Evolutionary conservation across 1,284 basidiomycete species (phyloP).

Genomic region (Blastosporella zonata): DNA sequence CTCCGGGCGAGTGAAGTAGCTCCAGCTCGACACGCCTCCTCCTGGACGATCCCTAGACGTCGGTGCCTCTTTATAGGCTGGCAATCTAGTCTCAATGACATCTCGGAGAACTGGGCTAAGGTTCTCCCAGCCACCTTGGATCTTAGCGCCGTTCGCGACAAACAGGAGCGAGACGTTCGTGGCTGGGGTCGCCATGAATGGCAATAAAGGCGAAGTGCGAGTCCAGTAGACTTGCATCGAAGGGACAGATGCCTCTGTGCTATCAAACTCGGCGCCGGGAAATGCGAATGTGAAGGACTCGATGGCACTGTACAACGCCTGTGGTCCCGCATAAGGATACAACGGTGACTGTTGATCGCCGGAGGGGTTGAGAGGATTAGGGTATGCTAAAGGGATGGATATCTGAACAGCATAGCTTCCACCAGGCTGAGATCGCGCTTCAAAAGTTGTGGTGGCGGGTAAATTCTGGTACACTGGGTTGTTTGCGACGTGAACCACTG

Average conservation of each 20-base stretch:
- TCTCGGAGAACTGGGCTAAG: conserved; percentile 13
- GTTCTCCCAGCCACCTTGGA: conserved; percentile 16
- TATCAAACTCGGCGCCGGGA: conserved; percentile 13
- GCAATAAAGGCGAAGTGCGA: conserved; percentile 20
- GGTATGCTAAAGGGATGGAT: conserved; percentile 20
- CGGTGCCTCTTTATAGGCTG: conserved; percentile 22
- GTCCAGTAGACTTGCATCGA: conserved; percentile 22
- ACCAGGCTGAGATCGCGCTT: conserved; percentile 15
- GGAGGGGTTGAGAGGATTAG: conserved; percentile 21
- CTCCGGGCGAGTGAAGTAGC: conserved; percentile 20
- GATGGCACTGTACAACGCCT: conserved; percentile 18
- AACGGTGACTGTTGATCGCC: conserved; percentile 13
- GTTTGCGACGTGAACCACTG: conserved; percentile 22
- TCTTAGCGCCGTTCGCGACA: conserved; percentile 20
- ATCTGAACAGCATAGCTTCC: conserved; percentile 17
- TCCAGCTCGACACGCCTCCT: conserved; percentile 22
- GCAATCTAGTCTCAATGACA: conserved; percentile 16
- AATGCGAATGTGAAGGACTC: conserved; percentile 23
- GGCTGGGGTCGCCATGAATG: conserved; percentile 21
- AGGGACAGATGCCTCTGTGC: conserved; percentile 10
- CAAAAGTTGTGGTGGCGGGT: conserved; percentile 7
- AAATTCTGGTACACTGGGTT: conserved; percentile 22
- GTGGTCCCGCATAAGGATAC: conserved; percentile 17
- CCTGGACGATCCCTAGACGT: conserved; percentile 13
- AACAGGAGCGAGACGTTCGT: conserved; percentile 18